Conservation (phyloP, 2,329 filamentous ascomycete species). For the Monilinia laxa region DNA sequence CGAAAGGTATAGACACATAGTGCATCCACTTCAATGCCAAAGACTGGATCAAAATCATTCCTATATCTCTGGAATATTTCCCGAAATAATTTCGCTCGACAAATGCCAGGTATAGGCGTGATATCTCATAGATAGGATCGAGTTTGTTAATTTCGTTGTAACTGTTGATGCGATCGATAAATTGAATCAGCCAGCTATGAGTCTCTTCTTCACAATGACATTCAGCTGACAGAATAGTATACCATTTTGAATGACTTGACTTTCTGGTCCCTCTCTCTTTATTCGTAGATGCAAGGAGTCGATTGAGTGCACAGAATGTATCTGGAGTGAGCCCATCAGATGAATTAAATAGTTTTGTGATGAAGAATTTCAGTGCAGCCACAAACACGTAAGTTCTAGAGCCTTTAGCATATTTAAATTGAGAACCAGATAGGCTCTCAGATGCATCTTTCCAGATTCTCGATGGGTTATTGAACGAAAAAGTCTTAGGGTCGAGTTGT, state of each 20-base stretch:
- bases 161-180: not conserved
- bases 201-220: not conserved
- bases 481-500: not conserved
- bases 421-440: not conserved
- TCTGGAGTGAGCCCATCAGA: not conserved
- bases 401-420: not conserved
- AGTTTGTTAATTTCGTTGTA: not conserved
- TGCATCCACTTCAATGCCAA: conserved; percentile 9
- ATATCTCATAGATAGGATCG: not conserved
- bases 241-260: not conserved
- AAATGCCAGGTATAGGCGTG: not conserved
- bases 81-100: not conserved
- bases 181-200: not conserved
- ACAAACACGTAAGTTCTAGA: not conserved
- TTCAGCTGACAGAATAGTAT: not conserved
- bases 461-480: not conserved
- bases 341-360: not conserved
- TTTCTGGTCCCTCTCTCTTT: not conserved
- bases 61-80: not conserved
- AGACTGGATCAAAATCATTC: not conserved
- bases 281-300: not conserved
- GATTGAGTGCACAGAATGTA: not conserved
- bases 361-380: not conserved
- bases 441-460: not conserved
- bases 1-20: not conserved